phyloP scores from a whole-genome alignment of 83 land plant species.

The Thuja plicata region DNA sequence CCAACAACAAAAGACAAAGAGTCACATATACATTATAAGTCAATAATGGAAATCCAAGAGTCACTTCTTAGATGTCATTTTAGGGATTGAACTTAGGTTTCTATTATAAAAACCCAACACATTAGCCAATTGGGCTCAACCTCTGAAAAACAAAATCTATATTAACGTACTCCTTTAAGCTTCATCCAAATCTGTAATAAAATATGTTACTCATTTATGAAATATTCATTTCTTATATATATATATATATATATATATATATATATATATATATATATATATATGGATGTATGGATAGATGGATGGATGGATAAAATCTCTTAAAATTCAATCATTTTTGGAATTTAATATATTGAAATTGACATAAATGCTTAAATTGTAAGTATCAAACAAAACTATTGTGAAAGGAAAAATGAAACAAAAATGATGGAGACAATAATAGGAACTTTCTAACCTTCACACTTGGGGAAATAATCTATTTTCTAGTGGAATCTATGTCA shows the following conservation, averaged over 20 bases:
- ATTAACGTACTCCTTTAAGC: not conserved
- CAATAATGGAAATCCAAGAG: too few species aligned
- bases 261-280: too few species aligned
- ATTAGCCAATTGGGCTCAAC: too few species aligned
- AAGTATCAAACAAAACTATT: not conserved
- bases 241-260: not conserved
- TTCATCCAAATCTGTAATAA: not conserved
- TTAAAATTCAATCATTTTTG: not conserved
- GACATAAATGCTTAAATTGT: not conserved
- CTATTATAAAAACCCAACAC: too few species aligned
- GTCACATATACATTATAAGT: too few species aligned
- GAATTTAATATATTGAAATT: not conserved
- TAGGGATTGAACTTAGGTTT: too few species aligned
- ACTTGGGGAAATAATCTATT: not conserved
- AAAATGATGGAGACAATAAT: not conserved
- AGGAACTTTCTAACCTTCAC: not conserved
- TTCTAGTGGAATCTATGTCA: not conserved
- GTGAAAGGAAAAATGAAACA: not conserved
- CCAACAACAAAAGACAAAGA: too few species aligned
- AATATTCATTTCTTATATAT: not conserved
- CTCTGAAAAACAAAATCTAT: too few species aligned
- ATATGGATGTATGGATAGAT: too few species aligned
- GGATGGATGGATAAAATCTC: too few species aligned
- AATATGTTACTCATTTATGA: not conserved
- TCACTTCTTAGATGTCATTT: too few species aligned